Evolutionary conservation across 106 monocot genomes (phyloP), one percentile per base, ranked within the genome.

Genomic region (Acanthochlamys bracteata): DNA sequence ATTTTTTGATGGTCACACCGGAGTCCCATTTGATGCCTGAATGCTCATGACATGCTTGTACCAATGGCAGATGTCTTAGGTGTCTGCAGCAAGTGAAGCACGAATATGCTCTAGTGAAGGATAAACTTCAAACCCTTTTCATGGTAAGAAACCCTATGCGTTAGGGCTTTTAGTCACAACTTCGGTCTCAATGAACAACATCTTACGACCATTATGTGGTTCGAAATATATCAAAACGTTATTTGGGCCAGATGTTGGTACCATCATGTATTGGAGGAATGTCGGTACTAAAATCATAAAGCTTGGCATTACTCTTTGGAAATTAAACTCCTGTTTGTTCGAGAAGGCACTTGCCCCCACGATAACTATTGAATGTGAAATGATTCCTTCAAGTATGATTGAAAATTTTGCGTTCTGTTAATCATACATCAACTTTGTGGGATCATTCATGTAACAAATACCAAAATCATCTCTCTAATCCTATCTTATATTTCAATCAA

Each of bases 71-170:
- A 39, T 89, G 88, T 59, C 53, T 81, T 25, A 57, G 24, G 42
- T 84, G 78, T 26, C 71, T 84, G 64, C 84, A 89, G 47, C 84
- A 81, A 64, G 65, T 89, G 10, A 81, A 76, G 45, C 77, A 73
- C 19, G 84, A 84, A 72, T 89, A 61, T 26, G 39, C 55, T 24
- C 72, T 70, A 41, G 65, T 78, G 60, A 89, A 89, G 65, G 55
- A 39, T 71, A 81, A 81, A 57, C 75, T 89, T 41, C 78, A 89
- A 39, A 13, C 75, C 65, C 43, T 89, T 16, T 79, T 89, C 64
- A 65, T 13, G 73, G 88, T 89, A 74, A 19, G 60, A 4, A 55
- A 54, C 16, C 1, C 25, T 46, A n/a, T 39, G 17, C 54, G 11
- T 20, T 15, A 4, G 27, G 60, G 20, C 55, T 9, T 13, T 33